These are phyloP conservation scores for Colletotrichum chrysophilum DNA, from an alignment of 2,329 filamentous ascomycete genomes.

Conservation along the genomic window DNA sequence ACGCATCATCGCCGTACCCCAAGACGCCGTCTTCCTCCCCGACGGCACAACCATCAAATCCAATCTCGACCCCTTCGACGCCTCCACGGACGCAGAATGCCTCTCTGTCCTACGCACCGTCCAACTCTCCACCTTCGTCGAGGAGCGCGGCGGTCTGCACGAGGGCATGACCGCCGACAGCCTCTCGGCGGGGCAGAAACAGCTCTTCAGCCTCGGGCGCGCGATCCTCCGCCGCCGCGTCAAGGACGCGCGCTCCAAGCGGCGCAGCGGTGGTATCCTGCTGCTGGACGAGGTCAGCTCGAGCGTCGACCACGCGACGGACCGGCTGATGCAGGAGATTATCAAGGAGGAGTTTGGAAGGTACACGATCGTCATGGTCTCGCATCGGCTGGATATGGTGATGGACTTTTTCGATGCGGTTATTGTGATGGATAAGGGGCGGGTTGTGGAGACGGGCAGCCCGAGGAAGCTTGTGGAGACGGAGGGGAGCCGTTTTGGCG, in stretches of 20 bases:
- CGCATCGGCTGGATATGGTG: conserved; percentile 54
- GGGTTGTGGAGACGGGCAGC: conserved; percentile 39
- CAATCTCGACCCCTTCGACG: conserved; percentile 41
- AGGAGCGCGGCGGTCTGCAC: conserved; percentile 27
- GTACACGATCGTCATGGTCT: conserved; percentile 60
- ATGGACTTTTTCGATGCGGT: conserved; percentile 55
- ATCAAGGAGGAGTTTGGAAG: conserved; percentile 42
- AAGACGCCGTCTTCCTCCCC: conserved; percentile 52
- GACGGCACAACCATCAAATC: conserved; percentile 37
- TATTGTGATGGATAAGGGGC: conserved; percentile 53
- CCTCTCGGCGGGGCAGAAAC: conserved; percentile 60
- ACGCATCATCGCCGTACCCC: conserved; percentile 49
- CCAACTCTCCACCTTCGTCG: conserved; percentile 30
- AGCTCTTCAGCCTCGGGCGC: conserved; percentile 64
- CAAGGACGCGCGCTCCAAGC: conserved; percentile 29
- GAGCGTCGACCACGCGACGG: conserved; percentile 46
- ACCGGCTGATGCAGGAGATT: conserved; percentile 45
- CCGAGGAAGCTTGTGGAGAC: conserved; percentile 19
- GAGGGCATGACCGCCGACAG: conserved; percentile 44
- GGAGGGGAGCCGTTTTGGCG: conserved; percentile 32
- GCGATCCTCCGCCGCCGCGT: conserved; percentile 51
- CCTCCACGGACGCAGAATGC: conserved; percentile 30
- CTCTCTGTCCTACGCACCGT: conserved; percentile 31
- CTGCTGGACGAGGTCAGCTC: conserved; percentile 49
- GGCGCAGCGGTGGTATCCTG: conserved; percentile 32